These are phyloP conservation scores for Grigorovia yakushimaensis DNA, from an alignment of 805 yeast species.

Conservation along the genomic window DNA sequence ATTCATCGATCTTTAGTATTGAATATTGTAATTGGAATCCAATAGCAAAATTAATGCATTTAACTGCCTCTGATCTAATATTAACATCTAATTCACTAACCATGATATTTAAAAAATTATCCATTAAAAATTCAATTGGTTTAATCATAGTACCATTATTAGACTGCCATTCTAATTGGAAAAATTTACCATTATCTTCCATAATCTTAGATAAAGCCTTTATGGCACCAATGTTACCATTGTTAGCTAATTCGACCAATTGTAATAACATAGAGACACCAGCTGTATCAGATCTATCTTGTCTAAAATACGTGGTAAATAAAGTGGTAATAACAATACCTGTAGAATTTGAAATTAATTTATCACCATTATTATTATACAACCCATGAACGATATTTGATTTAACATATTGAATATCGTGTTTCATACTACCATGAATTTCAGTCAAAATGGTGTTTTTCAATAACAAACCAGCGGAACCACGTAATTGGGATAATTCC, in stretches of 20 bases:
- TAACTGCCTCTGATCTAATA: constrained; percentile 53
- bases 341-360: constrained; percentile 70
- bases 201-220: constrained; percentile 78
- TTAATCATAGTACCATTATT: constrained; percentile 19
- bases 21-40: constrained; percentile 60
- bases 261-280: constrained; percentile 62
- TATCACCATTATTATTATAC: constrained; percentile 13
- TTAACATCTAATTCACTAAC: constrained; percentile 24
- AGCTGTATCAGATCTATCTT: constrained; percentile 31
- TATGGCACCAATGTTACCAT: constrained; percentile 38
- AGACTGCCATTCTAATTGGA: constrained; percentile 55
- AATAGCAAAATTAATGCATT: constrained; percentile 69
- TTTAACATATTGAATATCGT: constrained; percentile 36
- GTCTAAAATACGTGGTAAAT: constrained; percentile 41
- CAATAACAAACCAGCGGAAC: constrained; percentile 79
- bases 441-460: constrained; percentile 58
- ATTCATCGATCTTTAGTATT: constrained; percentile 54
- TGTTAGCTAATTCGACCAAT: constrained; percentile 49
- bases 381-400: constrained; percentile 34
- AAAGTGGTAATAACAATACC: constrained; percentile 85
- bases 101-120: constrained; percentile 49
- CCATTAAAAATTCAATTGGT: constrained; percentile 61
- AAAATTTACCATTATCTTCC: constrained; percentile 66
- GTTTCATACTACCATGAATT: constrained; percentile 19
- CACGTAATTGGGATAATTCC: constrained; percentile 37